phyloP scores from a whole-genome alignment of 164 flowering plant genomes.

The Stephania japonica region DNA sequence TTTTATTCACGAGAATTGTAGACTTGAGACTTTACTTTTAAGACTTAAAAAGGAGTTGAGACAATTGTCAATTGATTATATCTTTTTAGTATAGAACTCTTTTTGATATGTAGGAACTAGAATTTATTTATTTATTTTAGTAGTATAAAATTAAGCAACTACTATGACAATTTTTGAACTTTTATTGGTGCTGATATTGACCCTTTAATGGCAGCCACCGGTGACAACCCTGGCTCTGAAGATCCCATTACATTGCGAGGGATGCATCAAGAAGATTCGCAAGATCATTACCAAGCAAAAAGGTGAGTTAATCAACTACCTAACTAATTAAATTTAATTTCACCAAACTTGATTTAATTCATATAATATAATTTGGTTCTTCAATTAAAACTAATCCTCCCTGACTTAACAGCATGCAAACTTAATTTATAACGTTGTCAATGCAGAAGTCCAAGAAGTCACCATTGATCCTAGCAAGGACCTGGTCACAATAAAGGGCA shows the following conservation, averaged over 20 bases:
- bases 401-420: too few species aligned
- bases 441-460: conserved; percentile 60
- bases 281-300: conserved; percentile 40
- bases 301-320: conserved; percentile 31
- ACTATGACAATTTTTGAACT: neutral
- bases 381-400: neutral
- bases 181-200: neutral
- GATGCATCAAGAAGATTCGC: conserved; percentile 60
- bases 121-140: too few species aligned
- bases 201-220: conserved; percentile 18
- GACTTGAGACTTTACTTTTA: too few species aligned
- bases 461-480: conserved; percentile 46
- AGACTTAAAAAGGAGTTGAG: too few species aligned
- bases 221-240: conserved; percentile 52
- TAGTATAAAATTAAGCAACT: too few species aligned
- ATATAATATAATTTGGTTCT: neutral
- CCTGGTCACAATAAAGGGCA: conserved; percentile 61
- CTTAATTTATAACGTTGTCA: neutral
- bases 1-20: too few species aligned
- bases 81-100: too few species aligned
- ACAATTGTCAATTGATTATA: too few species aligned
- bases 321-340: neutral
- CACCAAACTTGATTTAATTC: neutral
- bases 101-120: too few species aligned
- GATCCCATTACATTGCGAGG: conserved; percentile 71